phyloP scores from a whole-genome alignment of 2,329 filamentous ascomycete species.

The Colletotrichum camelliae region DNA sequence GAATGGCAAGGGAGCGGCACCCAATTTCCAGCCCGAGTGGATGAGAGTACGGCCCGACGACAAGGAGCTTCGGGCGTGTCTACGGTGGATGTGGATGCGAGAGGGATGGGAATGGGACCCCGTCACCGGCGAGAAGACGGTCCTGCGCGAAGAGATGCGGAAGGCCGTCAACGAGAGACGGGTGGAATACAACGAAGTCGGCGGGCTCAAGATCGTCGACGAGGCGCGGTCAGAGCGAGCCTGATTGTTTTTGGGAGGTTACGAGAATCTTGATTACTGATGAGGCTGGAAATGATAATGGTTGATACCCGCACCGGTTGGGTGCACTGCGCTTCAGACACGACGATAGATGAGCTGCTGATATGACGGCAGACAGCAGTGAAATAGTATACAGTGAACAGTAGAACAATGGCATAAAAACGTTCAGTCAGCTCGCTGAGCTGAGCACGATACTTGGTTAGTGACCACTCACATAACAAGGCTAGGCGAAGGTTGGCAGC shows the following conservation, averaged over 20 bases:
- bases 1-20: constrained; percentile 60
- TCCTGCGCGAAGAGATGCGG: constrained; percentile 58
- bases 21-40: constrained; percentile 83
- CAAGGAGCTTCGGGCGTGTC: constrained; percentile 86
- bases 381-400: not conserved
- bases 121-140: constrained; percentile 66
- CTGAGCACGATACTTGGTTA: not conserved
- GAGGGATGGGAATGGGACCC: constrained; percentile 86
- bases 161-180: constrained; percentile 62
- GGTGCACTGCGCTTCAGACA: not conserved
- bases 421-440: not conserved
- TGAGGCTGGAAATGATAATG: not conserved
- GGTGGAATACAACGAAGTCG: constrained; percentile 60
- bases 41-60: constrained; percentile 83
- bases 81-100: constrained; percentile 91
- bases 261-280: not conserved
- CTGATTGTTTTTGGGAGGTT: not conserved
- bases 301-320: constrained; percentile 13
- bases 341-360: not conserved
- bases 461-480: not conserved
- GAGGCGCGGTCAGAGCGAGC: not conserved
- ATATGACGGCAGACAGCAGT: not conserved
- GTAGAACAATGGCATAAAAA: not conserved
- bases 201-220: constrained; percentile 47
- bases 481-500: not conserved